phyloP scores from a whole-genome alignment of 148 eudicot species.

The Persicaria tinctoria region DNA sequence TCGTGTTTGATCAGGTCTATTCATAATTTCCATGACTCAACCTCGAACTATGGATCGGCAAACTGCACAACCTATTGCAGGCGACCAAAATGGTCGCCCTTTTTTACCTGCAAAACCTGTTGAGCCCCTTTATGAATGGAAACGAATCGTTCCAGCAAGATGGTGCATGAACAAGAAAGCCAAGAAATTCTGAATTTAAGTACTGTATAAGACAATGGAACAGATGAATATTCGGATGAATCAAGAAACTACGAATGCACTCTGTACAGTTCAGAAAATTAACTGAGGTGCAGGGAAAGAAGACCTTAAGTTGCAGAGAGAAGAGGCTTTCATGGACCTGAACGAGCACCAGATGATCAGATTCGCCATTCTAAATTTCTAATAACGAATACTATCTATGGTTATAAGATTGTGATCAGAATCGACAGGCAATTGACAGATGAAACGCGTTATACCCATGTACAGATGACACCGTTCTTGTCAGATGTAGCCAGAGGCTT shows the following conservation, averaged over 20 bases:
- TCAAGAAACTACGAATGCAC: neutral
- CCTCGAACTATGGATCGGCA: too few species aligned
- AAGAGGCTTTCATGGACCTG: neutral
- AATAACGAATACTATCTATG: neutral
- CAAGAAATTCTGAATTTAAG: neutral
- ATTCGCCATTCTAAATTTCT: neutral
- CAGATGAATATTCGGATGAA: neutral
- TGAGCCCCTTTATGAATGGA: neutral
- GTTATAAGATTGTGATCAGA: neutral
- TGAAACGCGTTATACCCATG: conserved; percentile 47
- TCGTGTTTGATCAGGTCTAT: too few species aligned
- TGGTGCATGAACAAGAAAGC: neutral
- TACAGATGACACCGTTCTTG: conserved; percentile 68
- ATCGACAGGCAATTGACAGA: neutral
- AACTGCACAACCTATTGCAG: too few species aligned
- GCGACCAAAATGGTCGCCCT: too few species aligned
- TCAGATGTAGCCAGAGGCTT: conserved; percentile 79
- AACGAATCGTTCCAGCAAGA: neutral
- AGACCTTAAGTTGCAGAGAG: too few species aligned
- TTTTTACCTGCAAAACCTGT: too few species aligned
- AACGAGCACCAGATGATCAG: neutral
- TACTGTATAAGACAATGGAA: neutral
- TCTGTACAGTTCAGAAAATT: neutral
- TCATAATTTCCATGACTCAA: too few species aligned
- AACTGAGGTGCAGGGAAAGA: neutral